A percentile compares a stretch with the other conserved stretches of the same genome.
Conservation (phyloP, 495 filamentous ascomycete genomes). For the Penicillium waksmanii region DNA sequence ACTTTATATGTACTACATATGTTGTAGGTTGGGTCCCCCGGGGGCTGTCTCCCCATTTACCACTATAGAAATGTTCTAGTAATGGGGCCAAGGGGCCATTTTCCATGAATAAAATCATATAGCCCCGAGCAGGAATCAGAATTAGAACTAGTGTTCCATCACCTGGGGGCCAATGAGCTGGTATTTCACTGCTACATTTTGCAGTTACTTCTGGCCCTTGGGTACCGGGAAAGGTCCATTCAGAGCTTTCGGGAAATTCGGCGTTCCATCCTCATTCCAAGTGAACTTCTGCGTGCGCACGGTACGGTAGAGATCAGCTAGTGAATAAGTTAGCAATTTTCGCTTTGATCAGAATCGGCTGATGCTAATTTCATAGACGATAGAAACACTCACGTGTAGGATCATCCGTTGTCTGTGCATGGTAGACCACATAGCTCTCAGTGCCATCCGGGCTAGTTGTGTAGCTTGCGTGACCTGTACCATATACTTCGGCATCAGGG, state of each 20-base stretch:
- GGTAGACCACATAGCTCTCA: constrained; percentile 55
- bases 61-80: too few relatives aligned
- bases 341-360: constrained; percentile 15
- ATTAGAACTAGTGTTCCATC: too few relatives aligned
- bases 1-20: too few relatives aligned
- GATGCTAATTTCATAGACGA: too few relatives aligned
- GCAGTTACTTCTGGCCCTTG: background rate
- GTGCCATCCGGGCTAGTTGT: constrained; percentile 47
- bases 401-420: constrained; percentile 41
- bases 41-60: too few relatives aligned
- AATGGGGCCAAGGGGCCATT: too few relatives aligned
- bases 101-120: too few relatives aligned
- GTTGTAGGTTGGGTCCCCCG: too few relatives aligned
- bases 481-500: constrained; percentile 42
- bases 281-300: constrained; percentile 42
- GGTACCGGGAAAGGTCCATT: constrained; percentile 44
- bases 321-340: constrained; percentile 12
- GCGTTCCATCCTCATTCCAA: constrained; percentile 42
- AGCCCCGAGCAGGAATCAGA: too few relatives aligned
- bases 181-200: background rate
- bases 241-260: constrained; percentile 39
- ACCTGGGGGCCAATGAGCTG: too few relatives aligned
- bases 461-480: constrained; percentile 54
- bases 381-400: constrained; percentile 24
- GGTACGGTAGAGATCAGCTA: constrained; percentile 24